Percentiles rank a stretch among this genome's conserved stretches.
Evolutionary conservation across 2,329 filamentous ascomycete genomes (phyloP).

Genomic region (Rutstroemia sp.): DNA sequence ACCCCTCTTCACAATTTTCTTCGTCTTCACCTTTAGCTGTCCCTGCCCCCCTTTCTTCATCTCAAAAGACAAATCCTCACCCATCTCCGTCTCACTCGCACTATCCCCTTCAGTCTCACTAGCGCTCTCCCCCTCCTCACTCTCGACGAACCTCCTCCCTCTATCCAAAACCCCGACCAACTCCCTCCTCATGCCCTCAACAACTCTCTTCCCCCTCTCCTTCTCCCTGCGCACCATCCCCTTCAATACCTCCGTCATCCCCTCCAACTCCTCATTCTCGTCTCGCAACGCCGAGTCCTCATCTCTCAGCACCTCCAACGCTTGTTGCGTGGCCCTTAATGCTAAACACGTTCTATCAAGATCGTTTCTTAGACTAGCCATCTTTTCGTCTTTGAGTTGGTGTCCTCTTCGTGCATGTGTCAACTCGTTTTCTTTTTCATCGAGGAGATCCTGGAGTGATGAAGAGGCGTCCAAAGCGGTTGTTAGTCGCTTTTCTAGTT

Average conservation of each 20-base stretch:
- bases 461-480: slow-evolving; percentile 34
- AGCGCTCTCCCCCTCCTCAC: slow-evolving; percentile 5
- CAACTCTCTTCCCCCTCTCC: slow-evolving; percentile 37
- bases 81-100: slow-evolving; percentile 2
- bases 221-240: slow-evolving; percentile 39
- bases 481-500: slow-evolving; percentile 39
- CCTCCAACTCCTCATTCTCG: slow-evolving; percentile 21
- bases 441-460: slow-evolving; percentile 31
- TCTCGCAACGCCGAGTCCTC: slow-evolving; percentile 18
- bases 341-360: slow-evolving; percentile 40
- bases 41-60: too few relatives aligned
- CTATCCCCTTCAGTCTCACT: not conserved
- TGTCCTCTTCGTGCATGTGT: slow-evolving; percentile 35
- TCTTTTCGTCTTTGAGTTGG: slow-evolving; percentile 44
- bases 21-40: not conserved
- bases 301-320: not conserved
- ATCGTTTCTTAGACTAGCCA: slow-evolving; percentile 42
- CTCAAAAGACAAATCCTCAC: not conserved
- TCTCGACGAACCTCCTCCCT: slow-evolving; percentile 37
- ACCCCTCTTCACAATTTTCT: slow-evolving; percentile 14
- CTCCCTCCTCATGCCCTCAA: slow-evolving; percentile 45
- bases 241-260: not conserved
- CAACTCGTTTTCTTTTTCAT: slow-evolving; percentile 11
- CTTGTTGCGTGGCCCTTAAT: slow-evolving; percentile 25
- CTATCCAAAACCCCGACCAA: slow-evolving; percentile 41